These are phyloP conservation scores for Lathyrus oleraceus DNA, from an alignment of 306 rosid genomes.

Conservation along the genomic window DNA sequence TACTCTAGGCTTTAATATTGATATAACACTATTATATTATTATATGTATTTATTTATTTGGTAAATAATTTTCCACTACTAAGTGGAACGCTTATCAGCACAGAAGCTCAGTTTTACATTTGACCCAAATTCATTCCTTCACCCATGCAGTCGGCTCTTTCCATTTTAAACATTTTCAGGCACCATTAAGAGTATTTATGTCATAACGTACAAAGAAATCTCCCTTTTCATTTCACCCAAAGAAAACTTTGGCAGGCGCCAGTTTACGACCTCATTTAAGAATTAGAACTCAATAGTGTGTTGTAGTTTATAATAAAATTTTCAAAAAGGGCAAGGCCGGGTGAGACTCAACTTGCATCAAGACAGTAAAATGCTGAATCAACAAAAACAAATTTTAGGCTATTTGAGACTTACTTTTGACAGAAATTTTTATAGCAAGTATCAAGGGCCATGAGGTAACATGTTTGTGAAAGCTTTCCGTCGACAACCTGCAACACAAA, in stretches of 20 bases:
- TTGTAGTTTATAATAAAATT: background rate
- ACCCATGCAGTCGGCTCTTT: background rate
- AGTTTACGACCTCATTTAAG: conserved; percentile 1
- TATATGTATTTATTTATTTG: background rate
- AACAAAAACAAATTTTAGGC: background rate
- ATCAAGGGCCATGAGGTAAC: conserved; percentile 94
- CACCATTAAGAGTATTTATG: background rate
- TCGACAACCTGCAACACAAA: conserved; percentile 77
- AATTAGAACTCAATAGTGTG: background rate
- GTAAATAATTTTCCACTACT: background rate
- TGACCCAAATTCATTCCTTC: conserved; percentile 3
- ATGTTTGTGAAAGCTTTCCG: conserved; percentile 97
- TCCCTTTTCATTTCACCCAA: background rate
- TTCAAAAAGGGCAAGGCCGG: conserved; percentile 9
- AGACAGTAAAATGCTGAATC: background rate
- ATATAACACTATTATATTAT: background rate
- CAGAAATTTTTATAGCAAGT: conserved; percentile 78
- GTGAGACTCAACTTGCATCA: background rate
- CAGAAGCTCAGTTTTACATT: background rate
- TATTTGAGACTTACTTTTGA: conserved; percentile 62
- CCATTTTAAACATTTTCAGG: background rate
- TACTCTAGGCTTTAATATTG: background rate
- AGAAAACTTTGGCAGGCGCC: background rate
- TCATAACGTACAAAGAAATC: background rate
- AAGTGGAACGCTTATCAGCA: background rate